These are phyloP conservation scores for Protomyces inundatus DNA, from an alignment of 1,139 yeast genomes.

Conservation along the genomic window DNA sequence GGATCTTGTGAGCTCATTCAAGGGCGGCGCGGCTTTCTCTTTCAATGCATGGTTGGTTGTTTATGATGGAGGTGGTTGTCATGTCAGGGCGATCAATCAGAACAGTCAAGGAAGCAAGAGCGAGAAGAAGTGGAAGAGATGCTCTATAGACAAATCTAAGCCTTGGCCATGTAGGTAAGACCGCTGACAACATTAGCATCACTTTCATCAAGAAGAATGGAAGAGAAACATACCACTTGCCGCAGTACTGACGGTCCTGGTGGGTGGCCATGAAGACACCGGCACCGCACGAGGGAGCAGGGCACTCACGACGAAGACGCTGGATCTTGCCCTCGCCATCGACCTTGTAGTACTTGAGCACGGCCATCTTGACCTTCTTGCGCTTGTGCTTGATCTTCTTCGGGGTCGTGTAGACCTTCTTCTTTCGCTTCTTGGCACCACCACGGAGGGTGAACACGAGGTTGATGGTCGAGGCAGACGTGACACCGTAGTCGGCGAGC, in stretches of 20 bases:
- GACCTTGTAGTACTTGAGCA: conserved; percentile 98
- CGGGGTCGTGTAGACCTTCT: conserved; percentile 99
- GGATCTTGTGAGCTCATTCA: conserved; percentile 11
- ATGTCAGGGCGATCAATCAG: neutral
- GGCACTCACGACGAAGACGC: conserved; percentile 99
- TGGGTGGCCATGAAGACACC: conserved; percentile 91
- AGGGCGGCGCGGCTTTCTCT: neutral
- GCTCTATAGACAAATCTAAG: neutral
- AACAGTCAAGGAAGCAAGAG: neutral
- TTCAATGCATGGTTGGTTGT: neutral
- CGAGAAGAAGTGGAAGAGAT: too few relatives aligned
- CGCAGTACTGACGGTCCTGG: conserved; percentile 62
- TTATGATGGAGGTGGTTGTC: neutral
- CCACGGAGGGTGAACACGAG: conserved; percentile 98
- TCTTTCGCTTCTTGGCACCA: conserved; percentile 99
- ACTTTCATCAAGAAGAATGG: too few relatives aligned
- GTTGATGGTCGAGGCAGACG: conserved; percentile 98
- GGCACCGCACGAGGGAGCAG: conserved; percentile 88
- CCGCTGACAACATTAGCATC: conserved; percentile 6
- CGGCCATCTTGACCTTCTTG: conserved; percentile 98
- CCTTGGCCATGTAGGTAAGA: conserved; percentile 23
- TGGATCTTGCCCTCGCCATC: conserved; percentile 97
- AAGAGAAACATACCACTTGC: conserved; percentile 9
- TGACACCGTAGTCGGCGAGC: conserved; percentile 99
- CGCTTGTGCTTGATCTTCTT: conserved; percentile 99